Percentiles rank a stretch among this genome's conserved stretches.
Evolutionary conservation across 192 early-diverging fungal species (phyloP).

Genomic region (Jimgerdemannia lactiflua): DNA sequence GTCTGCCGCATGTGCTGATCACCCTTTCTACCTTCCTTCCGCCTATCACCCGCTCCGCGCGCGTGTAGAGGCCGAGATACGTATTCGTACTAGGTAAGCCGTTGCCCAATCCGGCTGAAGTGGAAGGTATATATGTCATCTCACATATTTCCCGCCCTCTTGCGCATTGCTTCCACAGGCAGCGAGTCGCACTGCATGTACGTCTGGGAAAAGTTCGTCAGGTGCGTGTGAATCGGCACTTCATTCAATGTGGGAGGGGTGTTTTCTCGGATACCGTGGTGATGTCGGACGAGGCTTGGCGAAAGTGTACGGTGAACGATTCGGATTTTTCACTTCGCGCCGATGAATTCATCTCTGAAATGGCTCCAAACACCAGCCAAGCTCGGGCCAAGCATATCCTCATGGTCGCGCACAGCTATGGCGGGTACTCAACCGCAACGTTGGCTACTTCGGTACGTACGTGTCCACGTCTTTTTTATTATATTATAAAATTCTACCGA

Average conservation of each 20-base stretch:
- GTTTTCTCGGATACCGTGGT: no score
- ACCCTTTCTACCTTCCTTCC: no score
- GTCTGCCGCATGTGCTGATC: no score
- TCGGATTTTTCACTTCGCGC: no score
- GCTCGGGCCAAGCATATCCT: slow-evolving; percentile 6
- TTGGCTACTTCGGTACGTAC: slow-evolving; percentile 9
- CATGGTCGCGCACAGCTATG: slow-evolving; percentile 7
- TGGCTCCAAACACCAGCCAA: neutral
- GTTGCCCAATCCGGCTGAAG: neutral
- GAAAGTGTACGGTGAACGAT: no score
- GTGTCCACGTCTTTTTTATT: neutral
- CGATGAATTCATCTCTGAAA: neutral
- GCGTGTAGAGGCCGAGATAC: no score
- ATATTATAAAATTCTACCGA: no score
- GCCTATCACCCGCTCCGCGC: no score
- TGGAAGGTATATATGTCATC: neutral
- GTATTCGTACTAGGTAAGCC: no score
- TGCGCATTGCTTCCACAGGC: neutral
- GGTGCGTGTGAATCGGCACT: neutral
- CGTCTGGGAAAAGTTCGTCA: slow-evolving; percentile 28
- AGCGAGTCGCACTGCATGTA: slow-evolving; percentile 25
- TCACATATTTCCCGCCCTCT: neutral
- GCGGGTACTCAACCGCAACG: neutral
- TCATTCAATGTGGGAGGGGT: no score
- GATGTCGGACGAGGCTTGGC: no score